Conservation (phyloP, 352 stramenopile genomes). For the Phytophthora tubulina region DNA sequence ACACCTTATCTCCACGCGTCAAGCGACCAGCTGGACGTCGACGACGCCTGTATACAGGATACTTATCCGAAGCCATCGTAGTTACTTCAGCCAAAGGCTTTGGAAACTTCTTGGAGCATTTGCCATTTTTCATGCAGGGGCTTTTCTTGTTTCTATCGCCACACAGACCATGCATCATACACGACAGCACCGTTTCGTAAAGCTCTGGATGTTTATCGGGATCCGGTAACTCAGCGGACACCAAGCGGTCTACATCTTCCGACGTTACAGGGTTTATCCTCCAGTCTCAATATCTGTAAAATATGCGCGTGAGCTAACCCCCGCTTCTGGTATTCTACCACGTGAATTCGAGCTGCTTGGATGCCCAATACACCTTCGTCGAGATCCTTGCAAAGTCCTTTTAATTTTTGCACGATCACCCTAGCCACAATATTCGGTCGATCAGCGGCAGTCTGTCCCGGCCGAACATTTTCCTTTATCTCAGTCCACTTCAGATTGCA, state of each 20-base stretch:
- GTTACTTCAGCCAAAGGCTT: conserved; percentile 27
- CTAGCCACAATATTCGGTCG: conserved; percentile 29
- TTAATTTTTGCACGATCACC: conserved; percentile 38
- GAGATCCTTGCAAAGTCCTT: conserved; percentile 37
- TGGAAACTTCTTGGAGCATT: conserved; percentile 38
- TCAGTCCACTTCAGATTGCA: conserved; percentile 59
- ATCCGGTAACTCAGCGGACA: conserved; percentile 38
- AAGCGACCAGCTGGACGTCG: background rate
- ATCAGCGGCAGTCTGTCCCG: conserved; percentile 19
- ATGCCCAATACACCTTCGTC: conserved; percentile 31
- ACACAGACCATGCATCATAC: conserved; percentile 30
- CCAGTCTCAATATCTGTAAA: conserved; percentile 50
- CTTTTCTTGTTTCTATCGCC: background rate
- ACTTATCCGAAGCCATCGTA: background rate
- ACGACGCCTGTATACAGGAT: background rate
- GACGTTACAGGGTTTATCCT: conserved; percentile 24
- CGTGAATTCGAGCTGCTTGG: conserved; percentile 34
- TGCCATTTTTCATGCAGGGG: conserved; percentile 34
- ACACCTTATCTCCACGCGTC: background rate
- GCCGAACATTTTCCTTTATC: conserved; percentile 32
- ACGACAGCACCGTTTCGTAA: conserved; percentile 21
- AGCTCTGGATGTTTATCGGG: conserved; percentile 3
- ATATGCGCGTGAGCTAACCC: conserved; percentile 60
- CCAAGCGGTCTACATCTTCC: conserved; percentile 23
- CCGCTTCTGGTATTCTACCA: conserved; percentile 65